These are phyloP conservation scores for Diutina pseudorugosa DNA, from an alignment of 1,139 yeast genomes.

Conservation along the genomic window DNA sequence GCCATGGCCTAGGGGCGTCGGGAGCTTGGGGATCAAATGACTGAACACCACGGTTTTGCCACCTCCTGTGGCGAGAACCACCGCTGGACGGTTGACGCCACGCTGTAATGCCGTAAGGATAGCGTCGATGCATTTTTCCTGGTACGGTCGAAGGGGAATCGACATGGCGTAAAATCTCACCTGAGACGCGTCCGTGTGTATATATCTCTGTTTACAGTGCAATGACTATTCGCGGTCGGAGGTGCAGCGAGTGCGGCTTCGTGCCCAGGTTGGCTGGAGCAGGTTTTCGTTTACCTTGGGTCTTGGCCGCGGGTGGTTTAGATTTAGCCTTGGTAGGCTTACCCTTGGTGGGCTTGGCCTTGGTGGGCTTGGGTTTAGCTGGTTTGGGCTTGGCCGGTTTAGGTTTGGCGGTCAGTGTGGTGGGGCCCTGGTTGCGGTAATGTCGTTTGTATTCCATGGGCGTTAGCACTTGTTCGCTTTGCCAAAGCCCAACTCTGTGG, in stretches of 20 bases:
- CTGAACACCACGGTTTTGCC: constrained; percentile 87
- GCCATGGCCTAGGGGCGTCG: constrained; percentile 22
- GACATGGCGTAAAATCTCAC: neutral
- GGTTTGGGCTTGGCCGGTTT: neutral
- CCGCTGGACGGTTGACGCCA: constrained; percentile 55
- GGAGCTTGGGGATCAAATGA: constrained; percentile 41
- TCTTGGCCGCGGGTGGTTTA: neutral
- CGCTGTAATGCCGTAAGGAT: constrained; percentile 37
- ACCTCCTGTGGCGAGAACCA: constrained; percentile 88
- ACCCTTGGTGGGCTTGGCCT: neutral
- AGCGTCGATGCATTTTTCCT: constrained; percentile 51
- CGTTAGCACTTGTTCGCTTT: neutral
- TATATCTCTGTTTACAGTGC: neutral
- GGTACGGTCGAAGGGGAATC: constrained; percentile 41
- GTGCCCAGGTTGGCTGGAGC: neutral
- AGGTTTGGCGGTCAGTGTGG: neutral
- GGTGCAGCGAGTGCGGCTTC: neutral
- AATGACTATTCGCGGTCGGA: neutral
- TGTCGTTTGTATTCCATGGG: constrained; percentile 1
- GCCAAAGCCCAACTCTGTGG: constrained; percentile 60
- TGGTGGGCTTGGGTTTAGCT: neutral
- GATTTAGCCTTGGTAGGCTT: neutral
- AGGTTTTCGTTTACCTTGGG: neutral
- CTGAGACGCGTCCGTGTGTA: neutral
- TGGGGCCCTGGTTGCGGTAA: neutral